A percentile compares a stretch with the other conserved stretches of the same genome.
Evolutionary conservation across 2,329 filamentous ascomycete species (phyloP).

Genomic region (Rachicladosporium sp.): DNA sequence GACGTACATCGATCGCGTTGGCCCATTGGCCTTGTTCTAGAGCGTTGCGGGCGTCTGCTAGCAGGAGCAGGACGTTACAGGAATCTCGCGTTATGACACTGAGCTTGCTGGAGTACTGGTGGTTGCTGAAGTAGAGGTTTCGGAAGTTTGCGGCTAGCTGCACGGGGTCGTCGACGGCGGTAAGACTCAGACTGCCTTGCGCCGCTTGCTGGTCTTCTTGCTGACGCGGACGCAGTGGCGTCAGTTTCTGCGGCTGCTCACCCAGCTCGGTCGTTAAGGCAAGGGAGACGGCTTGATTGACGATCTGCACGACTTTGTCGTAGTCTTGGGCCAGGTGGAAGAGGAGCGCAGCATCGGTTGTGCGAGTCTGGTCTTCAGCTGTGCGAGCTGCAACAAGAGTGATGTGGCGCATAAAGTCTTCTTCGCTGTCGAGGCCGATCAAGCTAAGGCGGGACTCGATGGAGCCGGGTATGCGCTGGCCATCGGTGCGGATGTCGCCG

Average conservation of each 20-base stretch:
- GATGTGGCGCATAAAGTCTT: slow-evolving; percentile 81
- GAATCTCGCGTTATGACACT: slow-evolving; percentile 45
- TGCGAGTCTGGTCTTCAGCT: slow-evolving; percentile 86
- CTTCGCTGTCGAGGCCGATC: slow-evolving; percentile 66
- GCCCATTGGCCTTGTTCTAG: slow-evolving; percentile 49
- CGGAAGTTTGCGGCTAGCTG: slow-evolving; percentile 52
- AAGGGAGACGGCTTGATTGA: slow-evolving; percentile 83
- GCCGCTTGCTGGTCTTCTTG: slow-evolving; percentile 23
- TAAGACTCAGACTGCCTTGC: slow-evolving; percentile 51
- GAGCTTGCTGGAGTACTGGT: slow-evolving; percentile 49
- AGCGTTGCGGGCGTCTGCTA: slow-evolving; percentile 48
- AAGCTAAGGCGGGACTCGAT: slow-evolving; percentile 76
- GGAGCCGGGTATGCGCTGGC: slow-evolving; percentile 69
- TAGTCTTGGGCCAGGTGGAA: slow-evolving; percentile 94
- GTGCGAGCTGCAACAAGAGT: slow-evolving; percentile 84
- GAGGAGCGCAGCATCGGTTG: slow-evolving; percentile 83
- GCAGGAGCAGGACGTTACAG: slow-evolving; percentile 46
- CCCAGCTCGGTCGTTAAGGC: slow-evolving; percentile 77
- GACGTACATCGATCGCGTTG: slow-evolving; percentile 51
- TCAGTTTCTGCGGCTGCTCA: slow-evolving; percentile 63
- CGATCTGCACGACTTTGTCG: slow-evolving; percentile 76
- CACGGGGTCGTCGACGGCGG: slow-evolving; percentile 55
- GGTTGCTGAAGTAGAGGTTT: slow-evolving; percentile 48
- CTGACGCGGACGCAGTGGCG: slow-evolving; percentile 63
- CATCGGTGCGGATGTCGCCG: slow-evolving; percentile 80